Percentiles rank a stretch among this genome's conserved stretches.
These are phyloP conservation scores for Colletotrichum karsti DNA, from an alignment of 2,329 filamentous ascomycete species.

Conservation along the genomic window DNA sequence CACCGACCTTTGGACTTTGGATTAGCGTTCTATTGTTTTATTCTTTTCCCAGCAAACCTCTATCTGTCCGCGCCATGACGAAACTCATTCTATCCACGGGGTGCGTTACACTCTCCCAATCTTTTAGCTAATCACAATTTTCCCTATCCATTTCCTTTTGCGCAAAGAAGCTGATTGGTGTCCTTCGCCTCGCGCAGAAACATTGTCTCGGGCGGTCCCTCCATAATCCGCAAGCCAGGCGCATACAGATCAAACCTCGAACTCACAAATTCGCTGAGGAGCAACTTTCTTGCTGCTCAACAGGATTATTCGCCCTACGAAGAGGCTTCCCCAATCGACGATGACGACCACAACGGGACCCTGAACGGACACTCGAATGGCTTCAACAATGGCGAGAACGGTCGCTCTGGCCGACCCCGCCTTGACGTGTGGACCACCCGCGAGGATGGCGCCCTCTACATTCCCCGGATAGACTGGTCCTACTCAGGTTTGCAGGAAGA, in stretches of 20 bases:
- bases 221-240: constrained; percentile 82
- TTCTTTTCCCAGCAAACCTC: neutral
- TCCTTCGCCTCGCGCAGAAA: constrained; percentile 59
- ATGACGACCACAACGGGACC: constrained; percentile 35
- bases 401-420: constrained; percentile 35
- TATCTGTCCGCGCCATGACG: constrained; percentile 63
- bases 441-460: constrained; percentile 68
- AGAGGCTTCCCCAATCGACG: constrained; percentile 33
- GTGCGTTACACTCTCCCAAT: constrained; percentile 58
- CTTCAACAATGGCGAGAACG: constrained; percentile 38
- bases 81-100: constrained; percentile 87
- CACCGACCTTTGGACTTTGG: neutral
- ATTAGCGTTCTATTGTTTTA: neutral
- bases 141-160: constrained; percentile 32
- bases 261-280: constrained; percentile 85
- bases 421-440: constrained; percentile 73
- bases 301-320: constrained; percentile 59
- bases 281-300: constrained; percentile 82
- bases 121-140: constrained; percentile 13
- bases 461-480: constrained; percentile 81
- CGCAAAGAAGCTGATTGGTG: constrained; percentile 29
- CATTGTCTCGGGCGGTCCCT: constrained; percentile 84
- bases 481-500: constrained; percentile 81
- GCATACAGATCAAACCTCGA: constrained; percentile 91
- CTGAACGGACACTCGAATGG: constrained; percentile 35